Percentiles rank a stretch among this genome's conserved stretches.
Evolutionary conservation across 352 stramenopile species (phyloP).

Genomic region (Globisporangium iwayamae): DNA sequence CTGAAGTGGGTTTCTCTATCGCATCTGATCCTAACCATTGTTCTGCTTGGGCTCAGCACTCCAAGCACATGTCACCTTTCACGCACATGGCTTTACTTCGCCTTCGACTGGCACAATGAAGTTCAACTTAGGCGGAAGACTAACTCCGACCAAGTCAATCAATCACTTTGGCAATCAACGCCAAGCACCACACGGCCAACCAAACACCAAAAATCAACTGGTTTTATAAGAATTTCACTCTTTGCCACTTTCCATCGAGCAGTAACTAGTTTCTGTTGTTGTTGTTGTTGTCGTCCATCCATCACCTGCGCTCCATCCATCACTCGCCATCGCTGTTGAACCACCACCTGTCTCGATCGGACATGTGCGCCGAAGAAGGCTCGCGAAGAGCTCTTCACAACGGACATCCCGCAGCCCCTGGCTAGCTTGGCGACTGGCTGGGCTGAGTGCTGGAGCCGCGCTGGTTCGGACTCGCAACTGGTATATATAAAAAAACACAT

Average conservation of each 20-base stretch:
- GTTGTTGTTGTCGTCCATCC: neutral
- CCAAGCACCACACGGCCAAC: neutral
- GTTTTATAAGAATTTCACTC: conserved; percentile 12
- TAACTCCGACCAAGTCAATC: too few relatives aligned
- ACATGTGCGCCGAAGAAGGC: neutral
- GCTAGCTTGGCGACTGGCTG: neutral
- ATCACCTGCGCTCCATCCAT: conserved; percentile 1
- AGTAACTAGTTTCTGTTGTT: conserved; percentile 12
- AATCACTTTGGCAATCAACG: neutral
- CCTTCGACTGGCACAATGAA: too few relatives aligned
- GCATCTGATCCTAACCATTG: too few relatives aligned
- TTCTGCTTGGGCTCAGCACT: too few relatives aligned
- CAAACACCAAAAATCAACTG: neutral
- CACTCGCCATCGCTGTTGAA: too few relatives aligned
- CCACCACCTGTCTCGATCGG: neutral
- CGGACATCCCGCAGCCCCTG: neutral
- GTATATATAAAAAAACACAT: conserved; percentile 1
- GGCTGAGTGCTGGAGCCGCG: neutral
- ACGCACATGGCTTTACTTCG: too few relatives aligned
- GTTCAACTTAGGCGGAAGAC: too few relatives aligned
- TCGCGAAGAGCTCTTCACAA: neutral
- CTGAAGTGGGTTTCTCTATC: too few relatives aligned
- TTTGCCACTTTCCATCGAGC: conserved; percentile 19
- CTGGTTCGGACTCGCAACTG: neutral
- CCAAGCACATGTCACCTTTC: too few relatives aligned